Evolutionary conservation across 345 rosid genomes (phyloP), one percentile per base, ranked within the genome.

Genomic region (Psidium friedrichsthalianum): DNA sequence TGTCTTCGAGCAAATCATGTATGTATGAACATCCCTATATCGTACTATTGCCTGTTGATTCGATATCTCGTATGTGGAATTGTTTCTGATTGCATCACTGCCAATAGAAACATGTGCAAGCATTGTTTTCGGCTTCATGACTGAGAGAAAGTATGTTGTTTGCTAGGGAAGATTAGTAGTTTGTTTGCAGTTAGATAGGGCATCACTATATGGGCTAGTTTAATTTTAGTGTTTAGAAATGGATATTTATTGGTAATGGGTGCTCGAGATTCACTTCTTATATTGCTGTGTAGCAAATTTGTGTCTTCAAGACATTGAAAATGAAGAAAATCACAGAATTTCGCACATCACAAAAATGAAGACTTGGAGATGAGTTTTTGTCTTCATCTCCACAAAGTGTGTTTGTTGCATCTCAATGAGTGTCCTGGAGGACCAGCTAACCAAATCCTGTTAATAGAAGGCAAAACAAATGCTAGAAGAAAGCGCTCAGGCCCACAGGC

Each of bases 1-100:
- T 36, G 93, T 87, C 91, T 97, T 84, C 94, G 91, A 53, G 93
- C 93, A 82, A 97, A 97, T 93, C 92, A 95, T 85, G 99, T 97
- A 96, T 83, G 99, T 87, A 56, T 84, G 87, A 47, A 59, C 18
- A 29, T 82, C 44, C 55, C 59, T 18, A 27, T 82, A 51, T 52
- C 10, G 0, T 82, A 5, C 0, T 51, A 51, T 53, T 27, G 57
- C 57, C 25, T 27, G 42, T 52, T 82, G 56, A 24, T 82, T 82
- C 2, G 2, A 8, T n/a, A 82, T 54, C 24, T 27, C 11, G 13
- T 69, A 69, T 18, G 80, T 69, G 25, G 47, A 69, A 69, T 18
- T 69, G 12, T 69, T 69, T 25, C 80, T 10, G 47, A 36, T 36
- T 69, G 80, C 80, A 69, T 36, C 3, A 69, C 47, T 69, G 47